Evolutionary conservation across 169 alveolate genomes (phyloP).

Genomic region (Plasmodium falciparum): DNA sequence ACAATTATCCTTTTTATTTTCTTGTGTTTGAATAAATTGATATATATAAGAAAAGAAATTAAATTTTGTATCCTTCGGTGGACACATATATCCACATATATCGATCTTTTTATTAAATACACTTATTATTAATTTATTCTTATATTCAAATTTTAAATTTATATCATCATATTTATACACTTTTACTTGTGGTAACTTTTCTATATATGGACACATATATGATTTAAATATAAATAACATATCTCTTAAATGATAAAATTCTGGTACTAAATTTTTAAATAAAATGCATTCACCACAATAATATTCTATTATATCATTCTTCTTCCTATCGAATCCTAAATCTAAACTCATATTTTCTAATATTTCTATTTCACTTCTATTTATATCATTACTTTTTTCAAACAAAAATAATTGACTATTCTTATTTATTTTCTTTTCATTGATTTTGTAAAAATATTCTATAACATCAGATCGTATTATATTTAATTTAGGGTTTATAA

Average conservation of each 20-base stretch:
- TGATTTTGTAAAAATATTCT: constrained; percentile 76
- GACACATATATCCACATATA: constrained; percentile 70
- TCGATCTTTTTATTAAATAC: constrained; percentile 62
- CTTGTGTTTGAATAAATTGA: constrained; percentile 66
- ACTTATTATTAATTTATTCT: constrained; percentile 56
- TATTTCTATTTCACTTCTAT: constrained; percentile 69
- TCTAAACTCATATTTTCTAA: constrained; percentile 74
- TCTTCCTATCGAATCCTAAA: constrained; percentile 61
- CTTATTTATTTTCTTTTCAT: constrained; percentile 63
- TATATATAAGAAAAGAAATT: constrained; percentile 77
- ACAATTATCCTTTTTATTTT: constrained; percentile 43
- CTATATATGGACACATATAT: constrained; percentile 76
- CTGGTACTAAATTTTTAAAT: constrained; percentile 68
- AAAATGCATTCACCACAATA: constrained; percentile 67
- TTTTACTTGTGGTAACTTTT: constrained; percentile 59
- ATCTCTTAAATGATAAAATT: constrained; percentile 75
- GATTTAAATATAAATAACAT: constrained; percentile 73
- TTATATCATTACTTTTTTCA: constrained; percentile 74
- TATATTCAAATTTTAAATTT: constrained; percentile 45
- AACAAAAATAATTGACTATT: constrained; percentile 64
- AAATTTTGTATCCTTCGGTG: constrained; percentile 78
- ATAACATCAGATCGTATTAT: constrained; percentile 72
- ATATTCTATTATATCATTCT: constrained; percentile 65
- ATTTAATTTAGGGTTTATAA: constrained; percentile 64
- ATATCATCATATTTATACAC: constrained; percentile 69